These are phyloP conservation scores for Didymella sp. DNA, from an alignment of 2,329 filamentous ascomycete genomes.

Conservation along the genomic window DNA sequence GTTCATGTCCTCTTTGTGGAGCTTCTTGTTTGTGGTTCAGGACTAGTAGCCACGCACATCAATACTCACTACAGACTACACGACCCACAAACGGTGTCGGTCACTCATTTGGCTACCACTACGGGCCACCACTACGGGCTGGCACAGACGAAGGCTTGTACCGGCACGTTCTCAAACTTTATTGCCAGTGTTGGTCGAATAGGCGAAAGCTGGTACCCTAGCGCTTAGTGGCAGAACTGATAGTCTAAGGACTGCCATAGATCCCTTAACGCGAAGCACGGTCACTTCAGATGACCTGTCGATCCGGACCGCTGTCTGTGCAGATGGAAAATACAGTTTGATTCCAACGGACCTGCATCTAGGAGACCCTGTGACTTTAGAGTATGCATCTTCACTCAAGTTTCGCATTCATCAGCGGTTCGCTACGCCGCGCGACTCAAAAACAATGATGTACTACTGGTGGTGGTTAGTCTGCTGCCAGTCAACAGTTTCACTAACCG, in stretches of 20 bases:
- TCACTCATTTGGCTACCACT: constrained; percentile 13
- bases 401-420: background rate
- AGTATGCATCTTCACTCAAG: constrained; percentile 9
- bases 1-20: background rate
- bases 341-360: constrained; percentile 14
- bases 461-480: constrained; percentile 10
- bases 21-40: constrained; percentile 1
- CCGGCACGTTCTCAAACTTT: constrained; percentile 22
- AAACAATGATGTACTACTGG: background rate
- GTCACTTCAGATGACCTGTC: constrained; percentile 16
- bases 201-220: constrained; percentile 21
- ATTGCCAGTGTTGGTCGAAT: constrained; percentile 19
- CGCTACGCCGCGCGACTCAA: constrained; percentile 3
- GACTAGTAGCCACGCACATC: constrained; percentile 10
- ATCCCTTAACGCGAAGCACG: constrained; percentile 22
- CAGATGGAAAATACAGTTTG: constrained; percentile 1
- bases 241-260: constrained; percentile 27
- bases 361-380: constrained; percentile 17
- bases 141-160: constrained; percentile 16
- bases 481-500: constrained; percentile 31
- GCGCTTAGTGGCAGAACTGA: constrained; percentile 25
- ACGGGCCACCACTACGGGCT: constrained; percentile 19
- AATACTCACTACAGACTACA: constrained; percentile 11
- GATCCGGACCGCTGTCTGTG: constrained; percentile 15
- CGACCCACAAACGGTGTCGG: constrained; percentile 26